Conservation (phyloP, 169 alveolate species). For the Babesia caballi region DNA sequence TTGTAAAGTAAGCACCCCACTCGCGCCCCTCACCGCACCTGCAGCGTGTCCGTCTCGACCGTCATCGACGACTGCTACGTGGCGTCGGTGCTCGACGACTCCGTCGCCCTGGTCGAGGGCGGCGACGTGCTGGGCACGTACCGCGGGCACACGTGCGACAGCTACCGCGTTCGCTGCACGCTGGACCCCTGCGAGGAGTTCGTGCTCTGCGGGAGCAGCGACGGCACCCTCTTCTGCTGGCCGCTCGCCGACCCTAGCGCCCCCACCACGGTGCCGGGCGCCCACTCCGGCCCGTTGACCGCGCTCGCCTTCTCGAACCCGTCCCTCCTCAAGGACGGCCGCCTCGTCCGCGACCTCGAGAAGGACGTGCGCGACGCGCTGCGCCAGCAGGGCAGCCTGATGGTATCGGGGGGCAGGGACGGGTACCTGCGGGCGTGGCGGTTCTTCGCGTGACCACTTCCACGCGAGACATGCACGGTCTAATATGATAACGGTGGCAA, state of each 20-base stretch:
- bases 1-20: constrained; percentile 34
- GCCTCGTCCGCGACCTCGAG: constrained; percentile 53
- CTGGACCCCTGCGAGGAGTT: constrained; percentile 62
- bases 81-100: constrained; percentile 52
- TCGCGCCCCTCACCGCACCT: background rate
- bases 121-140: constrained; percentile 60
- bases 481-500: too few species aligned
- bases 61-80: constrained; percentile 63
- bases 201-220: constrained; percentile 64
- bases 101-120: constrained; percentile 58
- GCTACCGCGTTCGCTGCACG: constrained; percentile 54
- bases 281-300: constrained; percentile 58
- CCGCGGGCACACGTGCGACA: constrained; percentile 63
- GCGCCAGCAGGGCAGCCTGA: constrained; percentile 13
- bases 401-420: constrained; percentile 60
- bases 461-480: too few species aligned
- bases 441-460: constrained; percentile 1
- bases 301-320: constrained; percentile 59
- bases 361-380: constrained; percentile 45
- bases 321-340: constrained; percentile 48
- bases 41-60: constrained; percentile 58
- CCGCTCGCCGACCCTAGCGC: constrained; percentile 13
- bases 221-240: constrained; percentile 68
- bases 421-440: constrained; percentile 55
- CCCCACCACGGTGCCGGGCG: constrained; percentile 17